A percentile compares a stretch with the other conserved stretches of the same genome.
Evolutionary conservation across 164 flowering plant genomes (phyloP).

Genomic region (Aristolochia californica): DNA sequence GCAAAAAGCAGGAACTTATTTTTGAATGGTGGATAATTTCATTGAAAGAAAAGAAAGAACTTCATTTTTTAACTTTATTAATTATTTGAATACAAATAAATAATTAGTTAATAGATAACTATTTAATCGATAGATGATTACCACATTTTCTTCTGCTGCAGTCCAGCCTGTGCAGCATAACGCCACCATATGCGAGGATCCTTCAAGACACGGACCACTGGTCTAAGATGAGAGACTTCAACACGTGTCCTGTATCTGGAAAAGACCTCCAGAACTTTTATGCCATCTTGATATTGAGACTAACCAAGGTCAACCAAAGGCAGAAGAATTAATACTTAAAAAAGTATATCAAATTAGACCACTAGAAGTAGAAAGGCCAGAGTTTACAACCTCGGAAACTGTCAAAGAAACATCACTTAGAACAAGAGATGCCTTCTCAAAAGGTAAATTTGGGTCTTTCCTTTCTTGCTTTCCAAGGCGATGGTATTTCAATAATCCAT

Average conservation of each 20-base stretch:
- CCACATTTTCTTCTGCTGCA: constrained; percentile 90
- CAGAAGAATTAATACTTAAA: not conserved
- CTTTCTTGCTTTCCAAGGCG: constrained; percentile 96
- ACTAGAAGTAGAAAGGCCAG: not conserved
- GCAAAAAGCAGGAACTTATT: too few relatives aligned
- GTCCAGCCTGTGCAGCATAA: constrained; percentile 71
- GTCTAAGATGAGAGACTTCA: constrained; percentile 87
- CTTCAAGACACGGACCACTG: constrained; percentile 47
- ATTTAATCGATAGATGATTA: constrained; percentile 14
- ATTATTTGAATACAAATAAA: not conserved
- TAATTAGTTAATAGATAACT: not conserved
- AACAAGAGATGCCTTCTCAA: constrained; percentile 80
- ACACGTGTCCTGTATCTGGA: constrained; percentile 71
- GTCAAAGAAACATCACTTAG: constrained; percentile 75
- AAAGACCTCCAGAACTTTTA: constrained; percentile 77
- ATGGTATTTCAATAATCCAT: constrained; percentile 83
- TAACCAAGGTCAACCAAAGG: constrained; percentile 18
- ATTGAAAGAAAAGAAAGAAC: not conserved
- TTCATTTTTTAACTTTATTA: not conserved
- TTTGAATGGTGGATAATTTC: too few relatives aligned
- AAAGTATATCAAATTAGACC: not conserved
- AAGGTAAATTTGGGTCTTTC: constrained; percentile 68
- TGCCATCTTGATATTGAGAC: constrained; percentile 94
- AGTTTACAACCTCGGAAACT: constrained; percentile 60
- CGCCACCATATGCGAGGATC: constrained; percentile 75